A percentile compares a stretch with the other conserved stretches of the same genome.
phyloP scores from a whole-genome alignment of 2,329 filamentous ascomycete species.

The Colletotrichum liaoningense region DNA sequence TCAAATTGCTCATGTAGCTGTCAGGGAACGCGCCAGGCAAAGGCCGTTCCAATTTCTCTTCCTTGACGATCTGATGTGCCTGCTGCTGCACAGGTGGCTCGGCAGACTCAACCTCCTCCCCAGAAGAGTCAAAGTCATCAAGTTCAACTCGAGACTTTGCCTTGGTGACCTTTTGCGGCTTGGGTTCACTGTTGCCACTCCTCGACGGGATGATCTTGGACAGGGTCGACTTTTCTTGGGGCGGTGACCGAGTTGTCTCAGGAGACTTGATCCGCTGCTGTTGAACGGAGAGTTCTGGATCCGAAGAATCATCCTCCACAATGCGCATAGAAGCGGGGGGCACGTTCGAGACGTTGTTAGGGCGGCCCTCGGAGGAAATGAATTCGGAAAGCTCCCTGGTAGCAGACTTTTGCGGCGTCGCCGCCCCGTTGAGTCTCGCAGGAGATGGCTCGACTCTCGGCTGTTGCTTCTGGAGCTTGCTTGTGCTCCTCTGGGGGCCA shows the following conservation, averaged over 20 bases:
- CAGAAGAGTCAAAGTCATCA: slow-evolving; percentile 76
- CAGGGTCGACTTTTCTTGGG: slow-evolving; percentile 54
- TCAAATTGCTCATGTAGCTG: slow-evolving; percentile 49
- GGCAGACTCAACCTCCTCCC: slow-evolving; percentile 49
- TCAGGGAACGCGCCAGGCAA: slow-evolving; percentile 55
- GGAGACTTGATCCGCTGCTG: slow-evolving; percentile 43
- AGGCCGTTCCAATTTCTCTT: slow-evolving; percentile 44
- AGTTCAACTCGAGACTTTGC: slow-evolving; percentile 73
- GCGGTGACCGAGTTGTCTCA: slow-evolving; percentile 49
- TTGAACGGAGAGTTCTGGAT: slow-evolving; percentile 34
- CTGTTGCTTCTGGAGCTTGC: slow-evolving; percentile 78
- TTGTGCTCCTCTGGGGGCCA: slow-evolving; percentile 64
- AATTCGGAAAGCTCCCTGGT: slow-evolving; percentile 56
- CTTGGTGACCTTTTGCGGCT: slow-evolving; percentile 63
- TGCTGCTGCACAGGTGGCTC: slow-evolving; percentile 45
- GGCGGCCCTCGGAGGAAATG: slow-evolving; percentile 54
- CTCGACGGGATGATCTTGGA: slow-evolving; percentile 56
- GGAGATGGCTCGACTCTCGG: slow-evolving; percentile 61
- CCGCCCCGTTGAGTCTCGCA: slow-evolving; percentile 51
- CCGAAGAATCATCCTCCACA: slow-evolving; percentile 61
- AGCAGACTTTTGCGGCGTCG: slow-evolving; percentile 44
- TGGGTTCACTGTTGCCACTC: slow-evolving; percentile 56
- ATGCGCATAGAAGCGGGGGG: slow-evolving; percentile 67
- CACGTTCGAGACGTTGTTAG: slow-evolving; percentile 66
- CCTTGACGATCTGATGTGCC: slow-evolving; percentile 35